These are phyloP conservation scores for Argentina anserina DNA, from an alignment of 306 rosid genomes.

Conservation along the genomic window DNA sequence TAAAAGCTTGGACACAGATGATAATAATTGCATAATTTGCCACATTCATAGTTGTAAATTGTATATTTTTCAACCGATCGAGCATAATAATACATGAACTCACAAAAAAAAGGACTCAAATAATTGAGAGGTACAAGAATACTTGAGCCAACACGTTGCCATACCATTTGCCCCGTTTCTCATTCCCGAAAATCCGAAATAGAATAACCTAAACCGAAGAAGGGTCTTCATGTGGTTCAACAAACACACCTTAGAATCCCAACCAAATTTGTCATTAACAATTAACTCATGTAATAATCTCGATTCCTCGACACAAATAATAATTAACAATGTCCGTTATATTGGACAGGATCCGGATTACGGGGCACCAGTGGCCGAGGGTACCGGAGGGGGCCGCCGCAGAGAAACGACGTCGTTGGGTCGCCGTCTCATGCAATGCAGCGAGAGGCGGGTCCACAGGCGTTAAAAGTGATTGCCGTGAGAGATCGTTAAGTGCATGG, in stretches of 20 bases:
- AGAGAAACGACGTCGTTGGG: slow-evolving; percentile 34
- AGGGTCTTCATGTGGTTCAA: background rate
- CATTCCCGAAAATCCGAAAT: background rate
- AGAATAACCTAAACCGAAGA: background rate
- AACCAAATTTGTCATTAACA: background rate
- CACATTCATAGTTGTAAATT: too few species aligned
- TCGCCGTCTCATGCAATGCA: slow-evolving; percentile 19
- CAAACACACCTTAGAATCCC: background rate
- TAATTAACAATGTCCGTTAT: slow-evolving; percentile 15
- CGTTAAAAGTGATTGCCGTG: background rate
- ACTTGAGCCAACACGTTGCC: slow-evolving; percentile 19
- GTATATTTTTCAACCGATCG: too few species aligned
- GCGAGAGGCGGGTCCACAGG: background rate
- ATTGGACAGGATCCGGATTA: slow-evolving; percentile 52
- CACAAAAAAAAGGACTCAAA: background rate
- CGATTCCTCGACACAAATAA: background rate
- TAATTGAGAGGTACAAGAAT: slow-evolving; percentile 1
- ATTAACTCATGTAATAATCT: background rate
- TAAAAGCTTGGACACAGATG: too few species aligned
- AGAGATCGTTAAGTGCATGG: slow-evolving; percentile 4
- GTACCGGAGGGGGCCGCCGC: slow-evolving; percentile 6
- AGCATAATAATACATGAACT: too few species aligned
- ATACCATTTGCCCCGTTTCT: slow-evolving; percentile 24
- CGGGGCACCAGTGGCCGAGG: slow-evolving; percentile 32
- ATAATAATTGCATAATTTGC: too few species aligned